Evolutionary conservation across 495 filamentous ascomycete genomes (phyloP), one percentile per base, ranked within the genome.

Genomic region (Cenococcum geophilum): DNA sequence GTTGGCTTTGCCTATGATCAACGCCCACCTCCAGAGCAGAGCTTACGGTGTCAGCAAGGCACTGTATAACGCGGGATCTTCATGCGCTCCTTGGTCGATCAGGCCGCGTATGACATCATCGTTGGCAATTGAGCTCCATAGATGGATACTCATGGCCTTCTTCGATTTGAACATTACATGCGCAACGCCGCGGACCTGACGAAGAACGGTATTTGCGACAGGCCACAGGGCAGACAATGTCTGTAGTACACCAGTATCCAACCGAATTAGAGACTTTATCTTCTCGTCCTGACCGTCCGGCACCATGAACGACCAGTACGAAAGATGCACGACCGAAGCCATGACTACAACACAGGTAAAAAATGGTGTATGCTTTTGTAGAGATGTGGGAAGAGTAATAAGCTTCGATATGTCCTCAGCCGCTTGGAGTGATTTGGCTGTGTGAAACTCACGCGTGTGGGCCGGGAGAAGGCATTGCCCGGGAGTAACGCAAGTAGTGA

Each of bases 241-340:
- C 68, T 86, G 88, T 63, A 96, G 83, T 3, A 87, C 89, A 35
- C 91, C 91, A 48, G 91, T 89, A 62, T 89, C 91, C 25, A 96
- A 81, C 0, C 84, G 82, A 56, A 92, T 87, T 58, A 82, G 85
- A 72, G 91, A 87, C 48, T 88, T 89, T 57, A 82, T 82, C 6
- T 78, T 75, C 47, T 89, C 84, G 59, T 85, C 86, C 66, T 88
- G 86, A 56, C 85, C 85, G 78, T 74, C 57, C 66, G 78, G 79
- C 62, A 85, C 61, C 76, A 88, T 84, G 62, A 92, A 80, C 11
- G 87, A 91, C 72, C 80, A 84, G n/a, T 80, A 78, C 18, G 79
- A 77, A 32, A 85, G 68, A 57, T 85, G 80, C 5, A 84, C 81
- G 22, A 84, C 79, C 5, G 80, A 80, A 59, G 77, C 81, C 65